phyloP scores from a whole-genome alignment of 495 filamentous ascomycete genomes.

The Neurospora africana region DNA sequence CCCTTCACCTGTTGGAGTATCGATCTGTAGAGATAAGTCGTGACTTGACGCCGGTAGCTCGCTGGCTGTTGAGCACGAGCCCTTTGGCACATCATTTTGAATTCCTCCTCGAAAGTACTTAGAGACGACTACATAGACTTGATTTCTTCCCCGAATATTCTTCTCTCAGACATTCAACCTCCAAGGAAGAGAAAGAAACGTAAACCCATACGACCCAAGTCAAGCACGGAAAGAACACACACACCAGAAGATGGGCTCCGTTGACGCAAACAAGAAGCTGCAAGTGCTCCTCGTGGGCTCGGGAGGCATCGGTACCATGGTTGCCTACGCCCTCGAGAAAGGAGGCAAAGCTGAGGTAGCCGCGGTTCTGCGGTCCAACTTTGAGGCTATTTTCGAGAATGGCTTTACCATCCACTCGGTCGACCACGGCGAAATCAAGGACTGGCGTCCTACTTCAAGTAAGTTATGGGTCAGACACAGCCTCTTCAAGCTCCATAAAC shows the following conservation, averaged over 20 bases:
- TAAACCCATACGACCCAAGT: neutral
- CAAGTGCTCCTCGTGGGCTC: slow-evolving; percentile 30
- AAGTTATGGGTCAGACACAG: neutral
- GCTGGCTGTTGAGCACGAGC: neutral
- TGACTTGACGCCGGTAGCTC: neutral
- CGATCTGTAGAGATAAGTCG: neutral
- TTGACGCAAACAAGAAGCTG: slow-evolving; percentile 3
- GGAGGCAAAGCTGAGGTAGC: slow-evolving; percentile 20
- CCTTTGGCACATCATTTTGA: neutral
- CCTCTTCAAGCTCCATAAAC: neutral
- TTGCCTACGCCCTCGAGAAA: slow-evolving; percentile 26
- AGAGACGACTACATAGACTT: neutral
- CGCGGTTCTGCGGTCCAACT: slow-evolving; percentile 30
- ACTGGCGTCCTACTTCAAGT: slow-evolving; percentile 20
- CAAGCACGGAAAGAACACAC: neutral
- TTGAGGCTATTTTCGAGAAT: slow-evolving; percentile 13
- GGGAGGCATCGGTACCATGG: slow-evolving; percentile 31
- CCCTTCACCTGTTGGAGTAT: neutral
- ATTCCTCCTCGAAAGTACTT: neutral
- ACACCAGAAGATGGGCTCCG: slow-evolving; percentile 3
- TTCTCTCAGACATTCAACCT: neutral
- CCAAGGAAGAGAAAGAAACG: neutral
- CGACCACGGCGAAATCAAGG: slow-evolving; percentile 21
- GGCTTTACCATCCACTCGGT: slow-evolving; percentile 24
- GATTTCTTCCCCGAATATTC: neutral